These are phyloP conservation scores for Aspergillus sclerotiicarbonarius DNA, from an alignment of 495 filamentous ascomycete genomes.

Conservation along the genomic window DNA sequence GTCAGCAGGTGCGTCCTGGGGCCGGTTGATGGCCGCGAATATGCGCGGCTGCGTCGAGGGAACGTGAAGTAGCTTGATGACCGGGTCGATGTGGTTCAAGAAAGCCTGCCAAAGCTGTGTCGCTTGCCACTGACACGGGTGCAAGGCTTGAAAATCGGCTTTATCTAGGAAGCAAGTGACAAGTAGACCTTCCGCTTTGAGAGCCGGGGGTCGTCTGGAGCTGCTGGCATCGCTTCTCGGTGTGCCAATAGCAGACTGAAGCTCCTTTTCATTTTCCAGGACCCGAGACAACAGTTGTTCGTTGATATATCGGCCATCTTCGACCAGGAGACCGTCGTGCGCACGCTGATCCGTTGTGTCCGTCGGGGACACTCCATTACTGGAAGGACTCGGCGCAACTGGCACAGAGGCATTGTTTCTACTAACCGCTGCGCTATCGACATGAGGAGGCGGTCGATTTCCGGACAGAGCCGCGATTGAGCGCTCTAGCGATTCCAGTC, in stretches of 20 bases:
- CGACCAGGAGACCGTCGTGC: background rate
- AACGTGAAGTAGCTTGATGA: conserved; percentile 45
- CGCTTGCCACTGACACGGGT: conserved; percentile 27
- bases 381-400: background rate
- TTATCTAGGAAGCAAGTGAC: conserved; percentile 18
- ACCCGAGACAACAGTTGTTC: conserved; percentile 29
- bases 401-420: background rate
- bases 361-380: background rate
- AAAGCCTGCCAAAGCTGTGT: conserved; percentile 34
- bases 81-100: conserved; percentile 34
- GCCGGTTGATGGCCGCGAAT: conserved; percentile 36
- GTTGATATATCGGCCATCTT: conserved; percentile 27
- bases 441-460: background rate
- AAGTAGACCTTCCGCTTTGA: conserved; percentile 23
- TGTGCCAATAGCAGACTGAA: conserved; percentile 27
- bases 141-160: conserved; percentile 19
- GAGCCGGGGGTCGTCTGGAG: conserved; percentile 9
- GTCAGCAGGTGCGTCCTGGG: conserved; percentile 31
- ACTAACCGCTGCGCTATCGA: background rate
- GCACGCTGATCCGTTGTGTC: background rate
- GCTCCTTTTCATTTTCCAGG: conserved; percentile 27
- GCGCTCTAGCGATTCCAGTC: conserved; percentile 32
- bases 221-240: conserved; percentile 11
- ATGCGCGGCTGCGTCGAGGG: conserved; percentile 34
- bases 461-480: conserved; percentile 18